A percentile compares a stretch with the other conserved stretches of the same genome.
These are phyloP conservation scores for Penicillium mononematosum DNA, from an alignment of 495 filamentous ascomycete genomes.

Conservation along the genomic window DNA sequence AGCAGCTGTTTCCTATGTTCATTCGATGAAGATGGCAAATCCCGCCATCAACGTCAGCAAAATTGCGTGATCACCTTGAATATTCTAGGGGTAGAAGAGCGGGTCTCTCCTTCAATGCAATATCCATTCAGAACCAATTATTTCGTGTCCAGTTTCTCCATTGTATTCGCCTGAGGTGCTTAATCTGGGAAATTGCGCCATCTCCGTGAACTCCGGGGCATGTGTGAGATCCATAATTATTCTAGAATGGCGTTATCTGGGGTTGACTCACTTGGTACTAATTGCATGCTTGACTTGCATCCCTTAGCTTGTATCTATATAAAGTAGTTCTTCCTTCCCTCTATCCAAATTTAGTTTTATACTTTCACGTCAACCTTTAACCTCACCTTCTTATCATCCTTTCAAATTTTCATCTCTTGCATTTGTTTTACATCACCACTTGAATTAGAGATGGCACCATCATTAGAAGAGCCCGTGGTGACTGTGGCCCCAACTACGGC, in stretches of 20 bases:
- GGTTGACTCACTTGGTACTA: conserved; percentile 22
- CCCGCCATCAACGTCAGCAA: conserved; percentile 29
- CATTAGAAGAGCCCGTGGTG: conserved; percentile 30
- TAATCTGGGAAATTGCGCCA: conserved; percentile 35
- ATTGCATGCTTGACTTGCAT: background rate
- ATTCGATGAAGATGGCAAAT: conserved; percentile 23
- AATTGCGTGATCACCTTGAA: conserved; percentile 26
- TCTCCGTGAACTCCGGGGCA: conserved; percentile 23
- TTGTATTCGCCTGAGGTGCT: conserved; percentile 26
- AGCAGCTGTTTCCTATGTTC: background rate
- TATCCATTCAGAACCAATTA: conserved; percentile 6
- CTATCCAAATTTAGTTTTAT: conserved; percentile 16
- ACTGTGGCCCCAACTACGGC: conserved; percentile 6
- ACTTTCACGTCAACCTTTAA: conserved; percentile 3
- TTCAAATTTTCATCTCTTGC: background rate
- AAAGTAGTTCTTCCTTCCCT: background rate
- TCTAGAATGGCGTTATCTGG: conserved; percentile 14
- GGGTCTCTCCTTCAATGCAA: background rate
- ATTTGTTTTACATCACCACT: background rate
- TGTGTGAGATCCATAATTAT: conserved; percentile 17
- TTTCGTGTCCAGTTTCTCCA: background rate
- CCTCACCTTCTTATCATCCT: background rate
- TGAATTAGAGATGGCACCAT: conserved; percentile 34
- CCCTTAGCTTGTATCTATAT: conserved; percentile 14
- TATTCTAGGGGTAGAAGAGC: conserved; percentile 6